phyloP scores from a whole-genome alignment of 1,139 yeast genomes.

The Suhomyces terraborum region DNA sequence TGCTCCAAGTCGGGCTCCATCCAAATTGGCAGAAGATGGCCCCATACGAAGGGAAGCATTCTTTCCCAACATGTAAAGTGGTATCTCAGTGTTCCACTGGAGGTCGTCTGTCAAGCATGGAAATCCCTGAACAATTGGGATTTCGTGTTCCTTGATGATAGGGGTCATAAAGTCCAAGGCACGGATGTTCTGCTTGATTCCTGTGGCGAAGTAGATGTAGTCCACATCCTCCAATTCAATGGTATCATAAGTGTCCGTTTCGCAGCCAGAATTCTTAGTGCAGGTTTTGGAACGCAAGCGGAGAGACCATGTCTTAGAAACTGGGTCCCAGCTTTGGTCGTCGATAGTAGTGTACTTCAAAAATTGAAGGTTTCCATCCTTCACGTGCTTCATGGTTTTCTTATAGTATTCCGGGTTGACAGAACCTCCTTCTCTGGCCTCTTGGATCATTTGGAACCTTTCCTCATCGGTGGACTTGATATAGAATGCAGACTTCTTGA shows the following conservation, averaged over 20 bases:
- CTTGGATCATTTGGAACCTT: slow-evolving; percentile 41
- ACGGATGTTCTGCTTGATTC: slow-evolving; percentile 36
- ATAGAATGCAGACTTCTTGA: slow-evolving; percentile 45
- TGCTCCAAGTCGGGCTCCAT: slow-evolving; percentile 51
- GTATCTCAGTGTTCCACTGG: slow-evolving; percentile 44
- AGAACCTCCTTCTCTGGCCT: slow-evolving; percentile 52
- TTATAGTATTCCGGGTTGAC: slow-evolving; percentile 50
- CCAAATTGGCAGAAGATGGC: slow-evolving; percentile 52
- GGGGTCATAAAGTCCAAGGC: slow-evolving; percentile 33
- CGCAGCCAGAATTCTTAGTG: slow-evolving; percentile 10
- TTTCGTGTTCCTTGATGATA: slow-evolving; percentile 29
- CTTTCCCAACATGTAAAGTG: slow-evolving; percentile 47
- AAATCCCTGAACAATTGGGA: slow-evolving; percentile 37
- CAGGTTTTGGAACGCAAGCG: slow-evolving; percentile 8
- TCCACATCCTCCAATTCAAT: slow-evolving; percentile 25
- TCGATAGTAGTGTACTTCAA: slow-evolving; percentile 28
- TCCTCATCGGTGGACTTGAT: slow-evolving; percentile 47
- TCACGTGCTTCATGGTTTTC: slow-evolving; percentile 32
- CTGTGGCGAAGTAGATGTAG: slow-evolving; percentile 49
- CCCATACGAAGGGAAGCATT: slow-evolving; percentile 48
- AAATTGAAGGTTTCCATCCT: slow-evolving; percentile 30
- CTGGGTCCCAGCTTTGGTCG: slow-evolving; percentile 25
- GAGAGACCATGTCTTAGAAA: slow-evolving; percentile 18
- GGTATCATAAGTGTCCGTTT: slow-evolving; percentile 12
- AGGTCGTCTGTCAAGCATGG: slow-evolving; percentile 50